Evolutionary conservation across 1,284 basidiomycete genomes (phyloP), one percentile per base, ranked within the genome.

Genomic region (Hemileia vastatrix): DNA sequence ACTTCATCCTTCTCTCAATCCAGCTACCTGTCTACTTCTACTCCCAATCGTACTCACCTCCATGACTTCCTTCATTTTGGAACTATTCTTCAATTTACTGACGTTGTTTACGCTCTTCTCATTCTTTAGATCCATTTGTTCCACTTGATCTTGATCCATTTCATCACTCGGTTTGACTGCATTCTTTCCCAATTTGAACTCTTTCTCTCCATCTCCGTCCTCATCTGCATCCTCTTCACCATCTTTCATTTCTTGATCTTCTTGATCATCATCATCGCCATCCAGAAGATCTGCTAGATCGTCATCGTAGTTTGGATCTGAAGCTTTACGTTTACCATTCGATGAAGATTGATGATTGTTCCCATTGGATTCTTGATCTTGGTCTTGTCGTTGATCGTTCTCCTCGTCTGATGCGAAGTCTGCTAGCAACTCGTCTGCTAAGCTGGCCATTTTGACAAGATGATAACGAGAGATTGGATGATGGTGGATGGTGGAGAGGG

Each of bases 391-490:
- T 9, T 67, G 58, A 49, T 68, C 66, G 15, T 67, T 67, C 11
- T 33, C 65, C 21, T 54, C 65, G 24, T 71, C 70, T 8, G 67
- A 68, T 45, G 67, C 69, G 27, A 75, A 66, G 54, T 75, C 73
- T 19, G 67, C 71, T 15, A 74, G 67, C 24, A 75, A 67, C 63
- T 75, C 73, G 52, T 75, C 73, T 2, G 73, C 73, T 23, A 71
- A 68, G 57, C 67, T 70, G 4, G 72, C 64, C 73, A 75, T 74
- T 9, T 43, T 43, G 27, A 40, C 27, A 27, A 27, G 27, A 27
- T 27, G 27, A 27, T 27, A 27, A 27, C 27, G 27, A 27, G 27
- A 27, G 27, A 27, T 27, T 27, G 27, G 27, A 27, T 27, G 27
- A 27, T 27, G 27, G 27, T 27, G 27, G 27, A 27, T 27, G 27